A percentile compares a stretch with the other conserved stretches of the same genome.
Evolutionary conservation across 2,329 filamentous ascomycete species (phyloP).

Genomic region (Scedosporium dehoogii): DNA sequence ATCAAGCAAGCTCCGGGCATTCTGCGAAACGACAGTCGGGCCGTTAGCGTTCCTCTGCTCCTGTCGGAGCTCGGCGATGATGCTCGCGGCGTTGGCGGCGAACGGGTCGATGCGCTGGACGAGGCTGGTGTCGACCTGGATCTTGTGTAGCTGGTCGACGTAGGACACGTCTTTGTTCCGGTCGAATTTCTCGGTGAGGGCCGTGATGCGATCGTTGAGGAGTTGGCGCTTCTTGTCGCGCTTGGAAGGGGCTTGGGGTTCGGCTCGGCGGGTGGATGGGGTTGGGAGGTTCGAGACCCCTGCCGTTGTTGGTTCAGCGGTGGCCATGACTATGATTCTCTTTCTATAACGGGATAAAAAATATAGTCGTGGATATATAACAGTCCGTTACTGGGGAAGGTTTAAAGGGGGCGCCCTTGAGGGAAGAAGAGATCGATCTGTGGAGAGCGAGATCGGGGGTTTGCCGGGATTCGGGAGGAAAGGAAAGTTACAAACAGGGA

Average conservation of each 20-base stretch:
- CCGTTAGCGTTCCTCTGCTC: constrained; percentile 39
- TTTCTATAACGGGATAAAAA: no score
- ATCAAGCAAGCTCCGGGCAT: constrained; percentile 48
- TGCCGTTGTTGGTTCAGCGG: neutral
- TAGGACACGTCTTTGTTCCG: constrained; percentile 77
- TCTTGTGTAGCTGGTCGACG: constrained; percentile 77
- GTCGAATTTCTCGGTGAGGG: constrained; percentile 67
- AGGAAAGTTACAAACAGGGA: no score
- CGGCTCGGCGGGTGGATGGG: constrained; percentile 23
- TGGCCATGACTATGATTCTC: neutral
- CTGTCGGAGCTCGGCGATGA: constrained; percentile 54
- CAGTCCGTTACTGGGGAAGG: no score
- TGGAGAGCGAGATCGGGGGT: no score
- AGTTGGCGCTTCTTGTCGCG: constrained; percentile 81
- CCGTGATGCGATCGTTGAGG: constrained; percentile 67
- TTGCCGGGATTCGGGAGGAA: no score
- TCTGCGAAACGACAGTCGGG: constrained; percentile 26
- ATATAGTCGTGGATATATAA: no score
- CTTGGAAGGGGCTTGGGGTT: constrained; percentile 55
- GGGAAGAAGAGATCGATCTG: no score
- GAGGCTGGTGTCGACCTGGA: constrained; percentile 84
- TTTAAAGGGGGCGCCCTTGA: no score
- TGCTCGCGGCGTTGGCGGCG: constrained; percentile 59
- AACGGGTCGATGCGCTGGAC: constrained; percentile 82
- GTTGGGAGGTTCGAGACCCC: neutral